Conservation (phyloP, 2,329 filamentous ascomycete species). For the Thielaviopsis musarum region DNA sequence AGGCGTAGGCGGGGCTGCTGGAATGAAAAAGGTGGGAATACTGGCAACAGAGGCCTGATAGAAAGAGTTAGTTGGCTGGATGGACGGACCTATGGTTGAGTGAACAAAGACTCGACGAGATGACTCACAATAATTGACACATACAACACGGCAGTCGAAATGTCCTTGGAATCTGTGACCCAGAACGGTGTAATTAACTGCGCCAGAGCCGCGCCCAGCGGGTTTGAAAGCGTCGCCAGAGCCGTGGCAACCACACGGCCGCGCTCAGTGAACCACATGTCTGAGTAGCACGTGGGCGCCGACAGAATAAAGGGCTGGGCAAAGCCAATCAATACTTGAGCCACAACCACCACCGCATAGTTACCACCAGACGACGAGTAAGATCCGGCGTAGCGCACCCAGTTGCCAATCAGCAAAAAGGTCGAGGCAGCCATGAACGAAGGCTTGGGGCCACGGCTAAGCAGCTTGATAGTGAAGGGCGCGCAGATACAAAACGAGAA, state of each 20-base stretch:
- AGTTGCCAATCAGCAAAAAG: slow-evolving; percentile 69
- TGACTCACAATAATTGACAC: slow-evolving; percentile 59
- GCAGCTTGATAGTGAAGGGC: slow-evolving; percentile 57
- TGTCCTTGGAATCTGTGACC: slow-evolving; percentile 42
- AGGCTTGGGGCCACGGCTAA: slow-evolving; percentile 65
- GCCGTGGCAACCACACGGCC: slow-evolving; percentile 82
- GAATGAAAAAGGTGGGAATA: slow-evolving; percentile 69
- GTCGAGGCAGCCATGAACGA: slow-evolving; percentile 59
- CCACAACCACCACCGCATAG: slow-evolving; percentile 70
- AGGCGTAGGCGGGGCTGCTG: slow-evolving; percentile 59
- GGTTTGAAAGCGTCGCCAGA: slow-evolving; percentile 70
- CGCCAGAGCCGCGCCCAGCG: slow-evolving; percentile 73
- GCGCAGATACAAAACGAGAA: slow-evolving; percentile 64
- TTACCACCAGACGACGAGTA: slow-evolving; percentile 34
- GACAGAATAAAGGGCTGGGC: slow-evolving; percentile 84
- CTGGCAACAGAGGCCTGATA: slow-evolving; percentile 43
- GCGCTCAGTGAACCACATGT: slow-evolving; percentile 68
- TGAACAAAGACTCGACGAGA: background rate
- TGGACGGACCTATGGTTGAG: background rate
- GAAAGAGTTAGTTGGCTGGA: background rate
- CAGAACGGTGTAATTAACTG: slow-evolving; percentile 73
- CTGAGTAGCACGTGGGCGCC: slow-evolving; percentile 79
- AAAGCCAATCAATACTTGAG: slow-evolving; percentile 77
- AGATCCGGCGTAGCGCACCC: slow-evolving; percentile 70
- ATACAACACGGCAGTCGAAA: slow-evolving; percentile 73